Percentiles rank a stretch among this genome's conserved stretches.
Conservation (phyloP, 2,329 filamentous ascomycete genomes). For the Remersonia thermophila region DNA sequence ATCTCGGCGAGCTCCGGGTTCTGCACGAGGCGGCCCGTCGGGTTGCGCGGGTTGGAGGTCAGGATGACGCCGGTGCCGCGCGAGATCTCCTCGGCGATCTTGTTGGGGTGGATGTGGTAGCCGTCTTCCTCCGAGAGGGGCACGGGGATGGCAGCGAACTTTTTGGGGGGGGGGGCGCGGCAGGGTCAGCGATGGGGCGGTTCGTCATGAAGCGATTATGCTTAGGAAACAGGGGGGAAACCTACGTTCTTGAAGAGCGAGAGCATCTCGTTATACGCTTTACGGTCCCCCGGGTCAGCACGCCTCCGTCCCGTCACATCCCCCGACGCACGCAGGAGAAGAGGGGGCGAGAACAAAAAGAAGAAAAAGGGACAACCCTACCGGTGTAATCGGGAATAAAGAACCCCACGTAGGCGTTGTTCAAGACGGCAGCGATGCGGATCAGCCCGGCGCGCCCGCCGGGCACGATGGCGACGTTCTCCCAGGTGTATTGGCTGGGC, state of each 20-base stretch:
- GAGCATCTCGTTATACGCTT: constrained; percentile 95
- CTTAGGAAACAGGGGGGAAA: constrained; percentile 4
- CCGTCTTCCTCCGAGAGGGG: constrained; percentile 74
- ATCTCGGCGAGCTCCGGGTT: constrained; percentile 81
- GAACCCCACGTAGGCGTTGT: constrained; percentile 85
- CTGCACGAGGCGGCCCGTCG: constrained; percentile 75
- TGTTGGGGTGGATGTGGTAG: constrained; percentile 87
- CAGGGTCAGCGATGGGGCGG: constrained; percentile 4
- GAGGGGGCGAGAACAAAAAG: no score
- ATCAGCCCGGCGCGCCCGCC: constrained; percentile 88
- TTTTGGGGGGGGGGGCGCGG: no score
- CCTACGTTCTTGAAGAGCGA: constrained; percentile 78
- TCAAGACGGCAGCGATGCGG: constrained; percentile 84
- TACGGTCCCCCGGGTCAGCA: not conserved
- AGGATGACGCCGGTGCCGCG: constrained; percentile 79
- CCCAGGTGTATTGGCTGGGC: constrained; percentile 84
- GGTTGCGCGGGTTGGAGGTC: constrained; percentile 91
- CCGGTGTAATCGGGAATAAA: constrained; percentile 90
- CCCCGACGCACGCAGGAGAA: no score
- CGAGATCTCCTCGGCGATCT: constrained; percentile 82
- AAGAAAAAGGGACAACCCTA: no score
- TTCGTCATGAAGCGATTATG: not conserved
- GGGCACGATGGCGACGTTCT: constrained; percentile 94
- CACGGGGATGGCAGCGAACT: constrained; percentile 79
- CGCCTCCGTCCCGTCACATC: no score